Percentiles rank a stretch among this genome's conserved stretches.
Conservation (phyloP, 306 rosid genomes). For the Herpetospermum pedunculosum region DNA sequence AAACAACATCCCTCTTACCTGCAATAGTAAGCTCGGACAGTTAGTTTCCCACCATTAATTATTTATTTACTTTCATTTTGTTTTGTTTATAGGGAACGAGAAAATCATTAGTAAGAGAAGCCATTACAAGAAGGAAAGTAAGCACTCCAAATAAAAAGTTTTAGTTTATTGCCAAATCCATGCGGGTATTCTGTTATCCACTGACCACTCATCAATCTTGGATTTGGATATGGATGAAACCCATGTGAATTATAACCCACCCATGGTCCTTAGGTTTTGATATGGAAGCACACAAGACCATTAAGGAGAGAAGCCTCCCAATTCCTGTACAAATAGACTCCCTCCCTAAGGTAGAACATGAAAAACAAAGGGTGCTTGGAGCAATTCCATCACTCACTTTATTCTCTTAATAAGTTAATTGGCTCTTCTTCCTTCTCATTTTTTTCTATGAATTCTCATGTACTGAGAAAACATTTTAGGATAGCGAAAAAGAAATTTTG, state of each 20-base stretch:
- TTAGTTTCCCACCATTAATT: neutral
- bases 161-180: neutral
- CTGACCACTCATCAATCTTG: neutral
- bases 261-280: neutral
- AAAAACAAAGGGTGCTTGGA: neutral
- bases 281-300: neutral
- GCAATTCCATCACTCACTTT: neutral
- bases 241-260: neutral
- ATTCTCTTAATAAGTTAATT: neutral
- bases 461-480: neutral
- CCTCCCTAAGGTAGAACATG: neutral
- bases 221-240: neutral
- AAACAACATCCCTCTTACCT: slow-evolving; percentile 93
- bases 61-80: neutral
- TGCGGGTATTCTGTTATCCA: neutral
- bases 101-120: neutral
- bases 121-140: neutral
- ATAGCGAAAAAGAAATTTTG: neutral
- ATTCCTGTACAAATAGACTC: neutral
- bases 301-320: neutral
- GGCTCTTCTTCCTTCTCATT: neutral
- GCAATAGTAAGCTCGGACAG: slow-evolving; percentile 21
- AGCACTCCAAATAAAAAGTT: neutral
- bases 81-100: neutral
- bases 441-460: neutral